Conservation (phyloP, 208 protist species). For the Perkinsela sp. region DNA sequence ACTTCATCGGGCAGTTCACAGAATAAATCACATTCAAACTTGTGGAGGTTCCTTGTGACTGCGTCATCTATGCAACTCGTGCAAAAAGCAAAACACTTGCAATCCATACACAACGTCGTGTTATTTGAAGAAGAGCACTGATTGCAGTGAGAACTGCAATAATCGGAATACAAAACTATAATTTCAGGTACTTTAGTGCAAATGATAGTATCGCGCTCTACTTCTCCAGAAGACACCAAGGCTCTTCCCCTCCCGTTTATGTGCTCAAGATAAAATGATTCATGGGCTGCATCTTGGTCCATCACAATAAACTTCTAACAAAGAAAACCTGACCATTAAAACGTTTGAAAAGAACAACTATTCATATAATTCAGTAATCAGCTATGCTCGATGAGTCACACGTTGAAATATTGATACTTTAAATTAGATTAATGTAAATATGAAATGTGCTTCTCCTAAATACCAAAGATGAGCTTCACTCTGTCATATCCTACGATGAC, state of each 20-base stretch:
- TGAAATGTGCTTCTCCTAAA: slow-evolving; percentile 1
- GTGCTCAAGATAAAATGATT: too few relatives aligned
- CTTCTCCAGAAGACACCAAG: too few relatives aligned
- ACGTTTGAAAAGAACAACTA: too few relatives aligned
- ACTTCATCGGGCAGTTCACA: slow-evolving; percentile 18
- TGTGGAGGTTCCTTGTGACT: slow-evolving; percentile 5
- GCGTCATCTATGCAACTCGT: not conserved
- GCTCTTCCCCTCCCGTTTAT: too few relatives aligned
- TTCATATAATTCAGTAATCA: too few relatives aligned
- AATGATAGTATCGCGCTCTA: too few relatives aligned
- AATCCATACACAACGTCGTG: not conserved
- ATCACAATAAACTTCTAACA: too few relatives aligned
- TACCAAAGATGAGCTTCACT: slow-evolving; percentile 41
- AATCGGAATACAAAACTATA: not conserved
- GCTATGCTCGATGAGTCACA: not conserved
- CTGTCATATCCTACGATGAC: slow-evolving; percentile 40
- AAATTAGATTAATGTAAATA: not conserved
- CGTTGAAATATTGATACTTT: not conserved
- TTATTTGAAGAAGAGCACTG: not conserved
- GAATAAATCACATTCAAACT: slow-evolving; percentile 25
- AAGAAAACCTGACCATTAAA: too few relatives aligned
- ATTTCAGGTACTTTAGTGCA: not conserved
- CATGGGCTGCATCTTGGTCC: too few relatives aligned
- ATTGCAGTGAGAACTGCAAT: not conserved
- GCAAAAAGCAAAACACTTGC: slow-evolving; percentile 8